Evolutionary conservation across 345 rosid genomes (phyloP).

Genomic region (Gossypium rotundifolium): DNA sequence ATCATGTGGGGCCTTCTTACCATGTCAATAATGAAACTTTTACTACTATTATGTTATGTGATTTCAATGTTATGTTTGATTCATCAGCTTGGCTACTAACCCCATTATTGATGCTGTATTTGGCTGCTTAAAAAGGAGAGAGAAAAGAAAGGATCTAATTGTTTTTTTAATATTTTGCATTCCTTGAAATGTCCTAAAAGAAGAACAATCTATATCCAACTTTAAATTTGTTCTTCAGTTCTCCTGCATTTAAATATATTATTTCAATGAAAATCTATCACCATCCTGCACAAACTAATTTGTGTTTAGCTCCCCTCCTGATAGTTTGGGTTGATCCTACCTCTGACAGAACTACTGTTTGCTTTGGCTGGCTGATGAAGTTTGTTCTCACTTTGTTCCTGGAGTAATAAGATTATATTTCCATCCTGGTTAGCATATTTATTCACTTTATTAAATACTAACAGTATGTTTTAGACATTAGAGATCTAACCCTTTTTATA

Average conservation of each 20-base stretch:
- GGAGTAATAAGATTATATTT: constrained; percentile 2
- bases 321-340: not conserved
- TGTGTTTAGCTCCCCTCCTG: not conserved
- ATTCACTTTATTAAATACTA: not conserved
- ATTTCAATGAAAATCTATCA: not conserved
- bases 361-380: not conserved
- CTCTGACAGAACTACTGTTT: not conserved
- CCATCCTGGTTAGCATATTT: not conserved
- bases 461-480: not conserved
- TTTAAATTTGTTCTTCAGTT: too few species aligned
- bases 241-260: not conserved
- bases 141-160: not conserved
- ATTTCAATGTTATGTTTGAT: not conserved
- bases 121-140: not conserved
- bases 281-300: not conserved
- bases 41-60: not conserved
- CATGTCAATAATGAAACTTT: too few species aligned
- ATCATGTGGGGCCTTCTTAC: too few species aligned
- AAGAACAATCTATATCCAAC: not conserved
- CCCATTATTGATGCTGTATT: not conserved
- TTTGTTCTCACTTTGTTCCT: not conserved
- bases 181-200: not conserved
- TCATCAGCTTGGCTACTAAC: not conserved
- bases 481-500: not conserved
- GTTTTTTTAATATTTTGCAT: not conserved